A percentile compares a stretch with the other conserved stretches of the same genome.
phyloP scores from a whole-genome alignment of 345 rosid species.

The Populus deltoides region DNA sequence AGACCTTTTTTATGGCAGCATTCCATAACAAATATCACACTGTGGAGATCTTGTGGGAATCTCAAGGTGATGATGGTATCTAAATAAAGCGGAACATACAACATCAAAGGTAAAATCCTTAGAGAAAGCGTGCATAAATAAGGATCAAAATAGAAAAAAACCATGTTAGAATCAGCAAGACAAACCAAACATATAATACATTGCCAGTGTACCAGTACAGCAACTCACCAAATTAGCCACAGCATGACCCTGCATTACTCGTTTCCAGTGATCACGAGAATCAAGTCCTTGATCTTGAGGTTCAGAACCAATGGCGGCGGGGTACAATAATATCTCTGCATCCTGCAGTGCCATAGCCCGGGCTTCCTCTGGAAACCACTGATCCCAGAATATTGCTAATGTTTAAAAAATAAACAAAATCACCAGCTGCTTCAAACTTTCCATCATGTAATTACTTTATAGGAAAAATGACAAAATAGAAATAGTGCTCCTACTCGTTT shows the following conservation, averaged over 20 bases:
- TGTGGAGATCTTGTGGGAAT: background rate
- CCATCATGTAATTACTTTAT: background rate
- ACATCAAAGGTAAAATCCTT: background rate
- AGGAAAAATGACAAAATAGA: background rate
- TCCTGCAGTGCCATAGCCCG: constrained; percentile 86
- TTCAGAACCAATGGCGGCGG: constrained; percentile 93
- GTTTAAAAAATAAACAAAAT: background rate
- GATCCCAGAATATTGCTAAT: constrained; percentile 94
- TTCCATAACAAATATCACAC: background rate
- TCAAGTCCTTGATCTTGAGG: constrained; percentile 92
- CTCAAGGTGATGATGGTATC: background rate
- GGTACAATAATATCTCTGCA: constrained; percentile 85
- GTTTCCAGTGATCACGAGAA: constrained; percentile 86
- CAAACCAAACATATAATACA: background rate
- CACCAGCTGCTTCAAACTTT: background rate
- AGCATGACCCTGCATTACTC: constrained; percentile 99
- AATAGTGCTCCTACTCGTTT: too few relatives aligned
- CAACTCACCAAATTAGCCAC: constrained; percentile 84
- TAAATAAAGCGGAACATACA: background rate
- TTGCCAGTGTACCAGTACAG: background rate
- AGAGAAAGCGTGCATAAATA: background rate
- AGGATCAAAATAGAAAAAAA: background rate
- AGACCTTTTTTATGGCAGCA: background rate
- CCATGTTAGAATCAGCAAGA: background rate
- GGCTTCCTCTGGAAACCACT: constrained; percentile 96